A percentile compares a stretch with the other conserved stretches of the same genome.
These are phyloP conservation scores for Tetrahymena elliotti DNA, from an alignment of 73 alveolate species.

Conservation along the genomic window DNA sequence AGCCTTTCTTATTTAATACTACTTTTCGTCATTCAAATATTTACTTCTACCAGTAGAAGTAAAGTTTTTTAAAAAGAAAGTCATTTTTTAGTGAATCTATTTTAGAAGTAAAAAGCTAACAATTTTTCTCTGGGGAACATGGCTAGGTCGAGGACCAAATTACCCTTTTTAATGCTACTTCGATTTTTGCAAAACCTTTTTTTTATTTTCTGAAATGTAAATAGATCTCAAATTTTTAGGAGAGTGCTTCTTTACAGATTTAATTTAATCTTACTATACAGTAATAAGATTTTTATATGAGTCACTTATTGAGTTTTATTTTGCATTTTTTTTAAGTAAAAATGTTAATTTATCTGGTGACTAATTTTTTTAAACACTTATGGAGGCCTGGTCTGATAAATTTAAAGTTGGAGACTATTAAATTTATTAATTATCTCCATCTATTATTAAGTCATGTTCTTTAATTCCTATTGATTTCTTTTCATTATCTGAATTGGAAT, in stretches of 20 bases:
- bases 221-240: background rate
- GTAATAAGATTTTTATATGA: background rate
- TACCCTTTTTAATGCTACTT: background rate
- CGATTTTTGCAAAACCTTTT: background rate
- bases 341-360: too few species aligned
- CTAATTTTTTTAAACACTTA: too few species aligned
- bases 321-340: background rate
- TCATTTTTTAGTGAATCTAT: background rate
- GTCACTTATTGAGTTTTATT: background rate
- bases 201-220: background rate
- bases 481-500: background rate
- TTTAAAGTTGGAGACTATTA: background rate
- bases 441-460: background rate
- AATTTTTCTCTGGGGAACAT: background rate
- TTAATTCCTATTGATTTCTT: background rate
- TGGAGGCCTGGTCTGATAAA: too few species aligned
- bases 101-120: background rate
- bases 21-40: background rate
- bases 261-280: background rate
- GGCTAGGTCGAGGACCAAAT: background rate
- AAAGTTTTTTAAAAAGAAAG: background rate
- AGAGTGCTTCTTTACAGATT: background rate
- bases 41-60: background rate
- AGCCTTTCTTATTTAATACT: background rate
- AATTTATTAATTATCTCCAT: background rate